Conservation (phyloP, 371 early-diverging fungal species). For the Mucor racemosus region DNA sequence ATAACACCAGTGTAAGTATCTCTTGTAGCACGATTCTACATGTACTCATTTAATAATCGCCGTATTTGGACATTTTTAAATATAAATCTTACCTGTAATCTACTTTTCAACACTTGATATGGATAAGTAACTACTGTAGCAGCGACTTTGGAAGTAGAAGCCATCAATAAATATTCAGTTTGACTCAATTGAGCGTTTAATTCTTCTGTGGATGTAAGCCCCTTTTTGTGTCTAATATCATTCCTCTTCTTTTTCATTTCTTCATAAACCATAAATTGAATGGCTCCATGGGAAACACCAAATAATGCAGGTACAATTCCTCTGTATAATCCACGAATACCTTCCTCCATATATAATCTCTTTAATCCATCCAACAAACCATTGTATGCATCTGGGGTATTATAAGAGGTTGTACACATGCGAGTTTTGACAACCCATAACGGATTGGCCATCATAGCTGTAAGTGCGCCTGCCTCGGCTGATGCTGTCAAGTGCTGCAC, state of each 20-base stretch:
- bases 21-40: slow-evolving; percentile 41
- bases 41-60: background rate
- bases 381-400: slow-evolving; percentile 74
- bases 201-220: slow-evolving; percentile 35
- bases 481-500: slow-evolving; percentile 85
- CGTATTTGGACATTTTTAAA: background rate
- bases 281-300: slow-evolving; percentile 92
- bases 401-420: slow-evolving; percentile 78
- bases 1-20: slow-evolving; percentile 69
- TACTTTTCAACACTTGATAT: slow-evolving; percentile 89
- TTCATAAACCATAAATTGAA: slow-evolving; percentile 97
- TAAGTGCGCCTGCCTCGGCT: slow-evolving; percentile 80
- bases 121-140: slow-evolving; percentile 94
- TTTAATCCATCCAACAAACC: slow-evolving; percentile 74
- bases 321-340: slow-evolving; percentile 82
- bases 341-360: slow-evolving; percentile 74
- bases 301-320: slow-evolving; percentile 90
- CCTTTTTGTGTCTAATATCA: slow-evolving; percentile 37
- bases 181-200: slow-evolving; percentile 57
- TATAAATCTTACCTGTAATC: slow-evolving; percentile 71
- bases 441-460: slow-evolving; percentile 87
- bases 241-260: slow-evolving; percentile 84
- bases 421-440: slow-evolving; percentile 96
- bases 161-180: slow-evolving; percentile 84
- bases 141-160: slow-evolving; percentile 84